These are phyloP conservation scores for Cryptococcus maquisensis DNA, from an alignment of 1,284 basidiomycete genomes.

Conservation along the genomic window DNA sequence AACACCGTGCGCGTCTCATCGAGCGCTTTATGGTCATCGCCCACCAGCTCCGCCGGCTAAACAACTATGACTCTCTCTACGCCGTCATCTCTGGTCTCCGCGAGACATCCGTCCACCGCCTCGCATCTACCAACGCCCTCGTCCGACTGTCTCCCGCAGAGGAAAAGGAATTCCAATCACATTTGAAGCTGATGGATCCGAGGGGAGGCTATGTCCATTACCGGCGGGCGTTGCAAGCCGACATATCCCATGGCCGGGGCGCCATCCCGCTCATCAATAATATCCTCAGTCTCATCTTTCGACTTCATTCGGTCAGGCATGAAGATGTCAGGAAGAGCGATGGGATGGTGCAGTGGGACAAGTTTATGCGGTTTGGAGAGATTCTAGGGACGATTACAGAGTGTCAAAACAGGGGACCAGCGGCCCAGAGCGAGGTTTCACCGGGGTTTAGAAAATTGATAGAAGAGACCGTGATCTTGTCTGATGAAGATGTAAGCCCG, in stretches of 20 bases:
- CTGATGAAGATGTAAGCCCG: constrained; percentile 41
- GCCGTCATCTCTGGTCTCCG: constrained; percentile 45
- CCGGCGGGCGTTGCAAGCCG: constrained; percentile 35
- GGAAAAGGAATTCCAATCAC: constrained; percentile 36
- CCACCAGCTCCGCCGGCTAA: constrained; percentile 44
- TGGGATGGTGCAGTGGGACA: constrained; percentile 38
- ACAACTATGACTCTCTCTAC: constrained; percentile 48
- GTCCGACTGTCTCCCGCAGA: constrained; percentile 23
- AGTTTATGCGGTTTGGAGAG: constrained; percentile 39
- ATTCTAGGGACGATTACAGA: constrained; percentile 35
- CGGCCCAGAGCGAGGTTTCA: constrained; percentile 19
- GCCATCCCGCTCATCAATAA: constrained; percentile 45
- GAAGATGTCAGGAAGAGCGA: constrained; percentile 33
- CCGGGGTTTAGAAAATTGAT: constrained; percentile 28
- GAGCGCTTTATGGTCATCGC: constrained; percentile 44
- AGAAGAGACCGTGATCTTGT: constrained; percentile 35
- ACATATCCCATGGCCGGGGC: constrained; percentile 34
- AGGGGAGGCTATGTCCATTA: constrained; percentile 41
- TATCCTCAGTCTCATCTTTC: constrained; percentile 29
- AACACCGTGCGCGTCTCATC: constrained; percentile 44
- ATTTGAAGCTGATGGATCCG: constrained; percentile 44
- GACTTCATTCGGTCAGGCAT: constrained; percentile 31
- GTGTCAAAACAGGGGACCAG: constrained; percentile 34
- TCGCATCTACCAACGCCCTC: constrained; percentile 34
- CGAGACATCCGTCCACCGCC: constrained; percentile 44